Percentiles rank a stretch among this genome's conserved stretches.
Evolutionary conservation across 805 yeast genomes (phyloP).

Genomic region (Ogataea angusta): DNA sequence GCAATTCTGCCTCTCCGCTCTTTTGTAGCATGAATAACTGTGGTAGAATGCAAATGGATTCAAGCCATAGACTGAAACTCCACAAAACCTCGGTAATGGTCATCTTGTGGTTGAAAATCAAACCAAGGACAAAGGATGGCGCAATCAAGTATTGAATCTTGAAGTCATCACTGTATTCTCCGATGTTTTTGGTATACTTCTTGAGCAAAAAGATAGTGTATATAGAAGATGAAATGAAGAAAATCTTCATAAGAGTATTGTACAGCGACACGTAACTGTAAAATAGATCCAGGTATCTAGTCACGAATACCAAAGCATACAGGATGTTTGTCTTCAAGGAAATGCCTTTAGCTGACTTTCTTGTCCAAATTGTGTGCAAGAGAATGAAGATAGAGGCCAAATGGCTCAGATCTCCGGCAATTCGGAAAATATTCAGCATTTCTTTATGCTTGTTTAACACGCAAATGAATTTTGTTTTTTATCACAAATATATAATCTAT

Average conservation of each 20-base stretch:
- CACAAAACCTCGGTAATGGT: constrained; percentile 64
- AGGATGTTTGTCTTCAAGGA: constrained; percentile 85
- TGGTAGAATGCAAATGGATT: constrained; percentile 87
- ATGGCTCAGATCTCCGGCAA: constrained; percentile 72
- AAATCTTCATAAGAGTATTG: constrained; percentile 75
- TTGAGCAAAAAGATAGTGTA: constrained; percentile 73
- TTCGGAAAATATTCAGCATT: constrained; percentile 43
- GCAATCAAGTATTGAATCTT: constrained; percentile 66
- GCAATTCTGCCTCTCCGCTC: constrained; percentile 81
- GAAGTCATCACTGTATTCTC: constrained; percentile 66
- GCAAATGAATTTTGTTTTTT: constrained; percentile 4
- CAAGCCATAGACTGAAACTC: constrained; percentile 92
- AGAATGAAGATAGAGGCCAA: constrained; percentile 74
- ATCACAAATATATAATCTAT: not conserved
- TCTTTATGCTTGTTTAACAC: constrained; percentile 1
- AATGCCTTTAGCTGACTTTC: constrained; percentile 74
- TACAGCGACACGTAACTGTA: constrained; percentile 62
- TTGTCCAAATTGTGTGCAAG: constrained; percentile 61
- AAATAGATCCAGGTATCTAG: constrained; percentile 69
- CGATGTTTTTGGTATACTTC: constrained; percentile 58
- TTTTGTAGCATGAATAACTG: constrained; percentile 88
- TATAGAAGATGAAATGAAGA: constrained; percentile 71
- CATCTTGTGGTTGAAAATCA: constrained; percentile 67
- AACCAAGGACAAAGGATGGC: constrained; percentile 53
- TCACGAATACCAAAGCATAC: constrained; percentile 67